Evolutionary conservation across 305 asterid genomes (phyloP), one percentile per base, ranked within the genome.

Genomic region (Fraxinus floribunda): DNA sequence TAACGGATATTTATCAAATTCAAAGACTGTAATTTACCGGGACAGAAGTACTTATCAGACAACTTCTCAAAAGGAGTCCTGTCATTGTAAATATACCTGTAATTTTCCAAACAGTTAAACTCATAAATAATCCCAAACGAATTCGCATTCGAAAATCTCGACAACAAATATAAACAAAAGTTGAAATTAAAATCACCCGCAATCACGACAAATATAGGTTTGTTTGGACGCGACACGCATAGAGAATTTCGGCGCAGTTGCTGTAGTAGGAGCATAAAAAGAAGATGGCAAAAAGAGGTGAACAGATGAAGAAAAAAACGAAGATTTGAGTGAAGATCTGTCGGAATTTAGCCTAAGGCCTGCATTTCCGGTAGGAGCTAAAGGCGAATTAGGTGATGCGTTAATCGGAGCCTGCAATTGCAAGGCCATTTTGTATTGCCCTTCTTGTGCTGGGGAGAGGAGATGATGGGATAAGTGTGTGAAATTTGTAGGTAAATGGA

Each of bases 181-280:
- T 9, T n/a, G 7, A 16, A 7, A 32, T 18, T 26, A 39, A 60
- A 10, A 55, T 49, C 78, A 94, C 99, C 98, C 99, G 88, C 99
- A 94, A 87, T 95, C 98, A 34, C 98, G 95, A 89, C 99, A 95
- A 83, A 95, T 90, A 83, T 94, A 95, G 80, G 98, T 87, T 85
- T 95, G 98, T 75, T 94, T 95, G 86, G 98, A 90, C 70, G 97
- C 88, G 0, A 91, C 88, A 0, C 95, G 93, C 99, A 95, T 95
- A 20, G 92, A 85, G 88, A 93, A 86, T 80, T 88, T 93, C 0
- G 95, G 94, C 5, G 93, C 89, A 5, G 94, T 89, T 62, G 82
- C 83, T 24, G 71, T 77, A 75, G 81, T 15, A 20, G 77, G 44
- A 77, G 75, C 32, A 13, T 91, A 44, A 79, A 32, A 62, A 22